Evolutionary conservation across 768 basidiomycete genomes (phyloP), one percentile per base, ranked within the genome.

Genomic region (Boletus pseudopeckii): DNA sequence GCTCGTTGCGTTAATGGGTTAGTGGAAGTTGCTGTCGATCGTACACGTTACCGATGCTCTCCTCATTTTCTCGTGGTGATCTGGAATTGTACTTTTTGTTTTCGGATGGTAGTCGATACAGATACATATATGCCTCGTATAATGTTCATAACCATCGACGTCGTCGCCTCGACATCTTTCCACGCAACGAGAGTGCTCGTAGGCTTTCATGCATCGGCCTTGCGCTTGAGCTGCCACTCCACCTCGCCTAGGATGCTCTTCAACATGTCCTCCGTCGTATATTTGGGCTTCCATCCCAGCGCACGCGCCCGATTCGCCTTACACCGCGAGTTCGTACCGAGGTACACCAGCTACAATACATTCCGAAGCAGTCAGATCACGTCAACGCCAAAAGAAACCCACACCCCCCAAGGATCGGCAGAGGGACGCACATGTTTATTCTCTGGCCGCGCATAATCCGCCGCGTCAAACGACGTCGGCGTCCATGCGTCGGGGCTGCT

Each of bases 391-490:
- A 24, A 24, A 24, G 5, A 3, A 3, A 3, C 24, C 24, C 24
- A 5, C 24, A 1, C 6, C 7, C 1, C 14, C 33, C 33, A 34
- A 15, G 2, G 8, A 15, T 34, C 33, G 14, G 24, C 6, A 28
- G 7, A 7, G 0, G n/a, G 3, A 47, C 53, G 24, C 18, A 56
- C 47, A 7, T 1, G 14, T 41, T 18, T 8, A 15, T 57, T 41
- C 43, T n/a, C 43, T 0, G 47, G 48, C 15, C 34, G 22, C 3
- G 24, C 32, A 15, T 54, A 47, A 11, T 64, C 62, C 13, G 32
- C 28, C 36, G 50, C 54, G 13, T 75, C 76, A 57, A 82, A 82
- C 0, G 74, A 56, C 1, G 76, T 77, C 4, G 80, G 77, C 51
- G 71, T 26, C 2, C 13, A 5, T 5, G 6, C 10, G 14, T 50